Evolutionary conservation across 2,329 filamentous ascomycete species (phyloP).

Genomic region (Remersonia thermophila): DNA sequence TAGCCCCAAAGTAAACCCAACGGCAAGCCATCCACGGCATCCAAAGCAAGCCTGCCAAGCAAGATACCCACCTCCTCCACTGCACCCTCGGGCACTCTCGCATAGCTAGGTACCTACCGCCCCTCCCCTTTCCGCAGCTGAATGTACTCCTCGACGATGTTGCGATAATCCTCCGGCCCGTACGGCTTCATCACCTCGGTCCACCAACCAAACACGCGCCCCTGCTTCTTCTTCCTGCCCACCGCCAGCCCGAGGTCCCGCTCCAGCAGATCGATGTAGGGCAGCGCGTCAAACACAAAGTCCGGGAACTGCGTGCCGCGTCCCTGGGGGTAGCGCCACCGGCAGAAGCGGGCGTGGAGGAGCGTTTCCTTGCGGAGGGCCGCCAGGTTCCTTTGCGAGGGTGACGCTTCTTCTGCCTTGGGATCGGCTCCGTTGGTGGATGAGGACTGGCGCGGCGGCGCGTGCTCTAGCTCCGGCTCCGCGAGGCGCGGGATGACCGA

Average conservation of each 20-base stretch:
- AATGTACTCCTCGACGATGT: constrained; percentile 43
- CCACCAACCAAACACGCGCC: no score
- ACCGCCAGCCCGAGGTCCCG: constrained; percentile 50
- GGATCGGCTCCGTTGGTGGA: not conserved
- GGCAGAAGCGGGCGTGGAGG: constrained; percentile 55
- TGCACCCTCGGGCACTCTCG: no score
- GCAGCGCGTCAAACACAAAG: constrained; percentile 64
- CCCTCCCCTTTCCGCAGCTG: not conserved
- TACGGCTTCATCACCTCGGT: constrained; percentile 45
- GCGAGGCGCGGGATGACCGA: constrained; percentile 16
- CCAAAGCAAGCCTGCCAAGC: no score
- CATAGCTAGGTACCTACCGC: no score
- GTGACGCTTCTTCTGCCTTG: no score
- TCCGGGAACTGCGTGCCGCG: constrained; percentile 52
- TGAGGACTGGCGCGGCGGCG: no score
- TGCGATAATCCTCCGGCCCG: constrained; percentile 44
- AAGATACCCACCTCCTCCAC: no score
- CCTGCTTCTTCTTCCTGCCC: constrained; percentile 44
- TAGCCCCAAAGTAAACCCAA: no score
- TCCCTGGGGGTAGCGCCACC: constrained; percentile 55
- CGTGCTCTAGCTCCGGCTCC: no score
- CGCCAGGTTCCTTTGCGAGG: not conserved
- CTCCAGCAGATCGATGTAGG: constrained; percentile 59
- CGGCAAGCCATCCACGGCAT: no score
- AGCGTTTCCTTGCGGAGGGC: constrained; percentile 38